phyloP scores from a whole-genome alignment of 495 filamentous ascomycete genomes.

The Penicillium waksmanii region DNA sequence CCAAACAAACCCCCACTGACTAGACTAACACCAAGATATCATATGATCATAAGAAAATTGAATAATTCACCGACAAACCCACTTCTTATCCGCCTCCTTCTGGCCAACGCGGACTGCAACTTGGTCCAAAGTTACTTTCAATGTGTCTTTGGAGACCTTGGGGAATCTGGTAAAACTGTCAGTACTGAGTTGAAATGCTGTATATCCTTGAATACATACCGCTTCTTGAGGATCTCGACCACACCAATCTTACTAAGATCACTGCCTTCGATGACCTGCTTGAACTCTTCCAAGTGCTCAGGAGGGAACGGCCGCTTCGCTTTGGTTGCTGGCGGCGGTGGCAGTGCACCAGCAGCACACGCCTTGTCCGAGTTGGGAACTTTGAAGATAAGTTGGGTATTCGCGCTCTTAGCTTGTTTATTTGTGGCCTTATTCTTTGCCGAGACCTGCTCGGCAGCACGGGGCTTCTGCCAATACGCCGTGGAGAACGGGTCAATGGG shows the following conservation, averaged over 20 bases:
- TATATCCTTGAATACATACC: slow-evolving; percentile 35
- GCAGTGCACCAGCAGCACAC: slow-evolving; percentile 13
- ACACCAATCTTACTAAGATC: slow-evolving; percentile 75
- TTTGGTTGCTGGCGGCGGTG: slow-evolving; percentile 27
- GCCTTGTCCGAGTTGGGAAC: slow-evolving; percentile 15
- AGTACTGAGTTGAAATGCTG: neutral
- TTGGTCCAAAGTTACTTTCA: slow-evolving; percentile 72
- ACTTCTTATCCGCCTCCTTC: slow-evolving; percentile 66
- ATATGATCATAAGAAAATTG: neutral
- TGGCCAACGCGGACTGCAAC: slow-evolving; percentile 69
- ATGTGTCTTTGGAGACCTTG: slow-evolving; percentile 67
- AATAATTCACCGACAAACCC: slow-evolving; percentile 47
- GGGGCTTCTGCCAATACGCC: slow-evolving; percentile 70
- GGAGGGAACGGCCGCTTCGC: slow-evolving; percentile 48
- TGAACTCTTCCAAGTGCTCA: slow-evolving; percentile 74
- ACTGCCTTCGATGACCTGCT: slow-evolving; percentile 67
- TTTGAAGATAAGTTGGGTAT: slow-evolving; percentile 34
- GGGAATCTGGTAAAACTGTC: slow-evolving; percentile 57
- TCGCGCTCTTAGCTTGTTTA: slow-evolving; percentile 10
- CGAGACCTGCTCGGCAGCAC: slow-evolving; percentile 16
- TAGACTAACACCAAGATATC: neutral
- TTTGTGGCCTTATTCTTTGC: neutral
- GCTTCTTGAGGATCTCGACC: slow-evolving; percentile 74
- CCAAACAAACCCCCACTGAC: neutral
- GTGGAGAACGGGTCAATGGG: slow-evolving; percentile 87